These are phyloP conservation scores for Quercus agrifolia DNA, from an alignment of 306 rosid genomes.

Conservation along the genomic window DNA sequence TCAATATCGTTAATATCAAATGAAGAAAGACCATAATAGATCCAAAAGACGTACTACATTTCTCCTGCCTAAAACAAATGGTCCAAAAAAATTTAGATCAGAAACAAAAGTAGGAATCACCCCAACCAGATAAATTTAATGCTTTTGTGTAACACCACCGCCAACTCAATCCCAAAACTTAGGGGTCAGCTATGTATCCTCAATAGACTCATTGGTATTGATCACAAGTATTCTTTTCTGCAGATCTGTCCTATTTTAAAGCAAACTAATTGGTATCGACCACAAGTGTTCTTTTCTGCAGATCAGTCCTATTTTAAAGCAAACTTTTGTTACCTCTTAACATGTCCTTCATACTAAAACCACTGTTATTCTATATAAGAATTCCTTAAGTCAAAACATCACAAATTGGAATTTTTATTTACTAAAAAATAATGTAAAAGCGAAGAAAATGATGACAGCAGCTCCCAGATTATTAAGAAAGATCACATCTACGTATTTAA, in stretches of 20 bases:
- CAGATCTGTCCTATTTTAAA: too few relatives aligned
- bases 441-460: not conserved
- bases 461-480: not conserved
- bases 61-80: not conserved
- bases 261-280: too few relatives aligned
- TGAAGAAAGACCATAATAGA: not conserved
- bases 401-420: not conserved
- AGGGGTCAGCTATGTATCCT: too few relatives aligned
- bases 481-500: not conserved
- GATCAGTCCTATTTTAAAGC: too few relatives aligned
- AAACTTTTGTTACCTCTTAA: too few relatives aligned
- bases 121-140: not conserved
- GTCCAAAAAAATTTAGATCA: not conserved
- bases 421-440: not conserved
- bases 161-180: too few relatives aligned
- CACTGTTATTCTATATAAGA: not conserved
- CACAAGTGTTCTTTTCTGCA: too few relatives aligned
- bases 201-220: too few relatives aligned
- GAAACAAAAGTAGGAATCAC: not conserved
- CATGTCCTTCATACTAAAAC: too few relatives aligned
- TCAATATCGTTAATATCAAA: not conserved
- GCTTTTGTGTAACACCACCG: too few relatives aligned
- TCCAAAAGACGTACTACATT: not conserved
- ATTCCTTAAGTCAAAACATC: not conserved
- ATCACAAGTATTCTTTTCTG: too few relatives aligned